Percentiles rank a stretch among this genome's conserved stretches.
These are phyloP conservation scores for Lodderomyces oxycetoniae DNA, from an alignment of 1,139 yeast species.

Conservation along the genomic window DNA sequence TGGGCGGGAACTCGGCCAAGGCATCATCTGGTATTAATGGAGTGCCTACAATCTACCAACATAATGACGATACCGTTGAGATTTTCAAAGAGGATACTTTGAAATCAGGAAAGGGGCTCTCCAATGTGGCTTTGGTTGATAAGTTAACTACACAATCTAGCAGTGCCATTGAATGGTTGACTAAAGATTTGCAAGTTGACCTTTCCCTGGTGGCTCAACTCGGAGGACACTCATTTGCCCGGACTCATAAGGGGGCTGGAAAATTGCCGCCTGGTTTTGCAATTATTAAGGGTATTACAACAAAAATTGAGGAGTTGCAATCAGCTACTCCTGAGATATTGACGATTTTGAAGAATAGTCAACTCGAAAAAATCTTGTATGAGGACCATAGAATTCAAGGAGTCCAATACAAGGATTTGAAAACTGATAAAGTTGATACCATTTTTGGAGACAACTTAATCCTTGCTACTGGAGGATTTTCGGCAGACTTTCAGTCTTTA, in stretches of 20 bases:
- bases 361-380: constrained; percentile 17
- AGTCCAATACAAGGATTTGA: constrained; percentile 18
- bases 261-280: constrained; percentile 36
- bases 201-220: constrained; percentile 26
- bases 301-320: constrained; percentile 16
- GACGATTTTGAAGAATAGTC: constrained; percentile 19
- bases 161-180: constrained; percentile 31
- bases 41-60: constrained; percentile 29
- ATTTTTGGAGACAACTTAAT: constrained; percentile 21
- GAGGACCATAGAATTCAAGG: constrained; percentile 18
- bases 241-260: constrained; percentile 35
- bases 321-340: constrained; percentile 16
- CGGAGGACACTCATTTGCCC: constrained; percentile 35
- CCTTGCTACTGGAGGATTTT: constrained; percentile 38
- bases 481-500: constrained; percentile 23
- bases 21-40: constrained; percentile 43
- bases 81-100: constrained; percentile 27
- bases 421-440: constrained; percentile 1
- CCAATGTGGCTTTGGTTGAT: constrained; percentile 22
- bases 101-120: constrained; percentile 29
- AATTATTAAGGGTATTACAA: constrained; percentile 25
- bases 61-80: constrained; percentile 22
- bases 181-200: constrained; percentile 22
- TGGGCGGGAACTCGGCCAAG: constrained; percentile 38
- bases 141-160: constrained; percentile 24